Evolutionary conservation across 208 protist species (phyloP).

Genomic region (Acanthamoeba castellanii): DNA sequence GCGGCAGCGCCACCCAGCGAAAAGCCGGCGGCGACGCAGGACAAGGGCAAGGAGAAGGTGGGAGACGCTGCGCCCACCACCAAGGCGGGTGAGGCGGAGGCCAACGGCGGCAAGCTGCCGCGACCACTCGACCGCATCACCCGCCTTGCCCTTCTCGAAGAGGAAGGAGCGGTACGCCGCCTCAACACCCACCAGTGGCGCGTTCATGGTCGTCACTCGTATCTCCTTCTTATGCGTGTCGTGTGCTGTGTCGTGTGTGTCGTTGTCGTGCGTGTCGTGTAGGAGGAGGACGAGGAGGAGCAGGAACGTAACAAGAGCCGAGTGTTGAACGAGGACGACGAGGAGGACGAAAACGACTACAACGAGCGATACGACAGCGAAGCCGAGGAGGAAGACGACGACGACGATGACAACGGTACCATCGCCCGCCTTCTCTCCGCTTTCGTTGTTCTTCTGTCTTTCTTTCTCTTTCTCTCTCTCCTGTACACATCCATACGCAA

Average conservation of each 20-base stretch:
- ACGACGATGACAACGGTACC: constrained; percentile 31
- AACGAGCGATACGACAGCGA: constrained; percentile 59
- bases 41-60: constrained; percentile 14
- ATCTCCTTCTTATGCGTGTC: neutral
- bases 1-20: neutral
- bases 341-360: constrained; percentile 57
- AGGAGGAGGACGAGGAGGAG: neutral
- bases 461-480: no score
- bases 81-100: neutral
- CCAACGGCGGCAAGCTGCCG: neutral
- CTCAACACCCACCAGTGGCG: neutral
- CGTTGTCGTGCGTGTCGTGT: neutral
- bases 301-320: neutral
- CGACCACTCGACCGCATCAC: constrained; percentile 36
- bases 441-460: neutral
- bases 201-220: neutral
- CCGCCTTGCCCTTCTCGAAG: constrained; percentile 17
- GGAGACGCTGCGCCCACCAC: neutral
- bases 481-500: no score
- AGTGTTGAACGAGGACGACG: neutral
- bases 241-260: no score
- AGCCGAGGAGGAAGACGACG: constrained; percentile 6
- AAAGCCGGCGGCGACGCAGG: neutral
- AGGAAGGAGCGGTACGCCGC: neutral
- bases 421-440: neutral